phyloP scores from a whole-genome alignment of 331 rosid genomes.

The Acacia pycnantha region DNA sequence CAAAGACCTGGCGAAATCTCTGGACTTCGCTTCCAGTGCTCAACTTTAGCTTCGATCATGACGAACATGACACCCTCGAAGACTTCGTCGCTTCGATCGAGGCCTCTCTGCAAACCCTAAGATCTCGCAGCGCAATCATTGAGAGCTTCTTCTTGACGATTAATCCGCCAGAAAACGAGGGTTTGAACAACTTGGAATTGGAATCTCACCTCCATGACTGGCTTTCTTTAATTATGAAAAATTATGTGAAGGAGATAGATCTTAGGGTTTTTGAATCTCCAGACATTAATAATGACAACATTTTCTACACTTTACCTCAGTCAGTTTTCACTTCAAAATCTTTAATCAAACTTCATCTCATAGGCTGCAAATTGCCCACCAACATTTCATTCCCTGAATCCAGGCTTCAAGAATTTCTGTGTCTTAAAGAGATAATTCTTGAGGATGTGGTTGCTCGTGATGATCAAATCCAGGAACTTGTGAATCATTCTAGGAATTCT shows the following conservation, averaged over 20 bases:
- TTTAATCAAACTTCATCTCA: not conserved
- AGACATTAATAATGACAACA: not conserved
- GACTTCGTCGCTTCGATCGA: not conserved
- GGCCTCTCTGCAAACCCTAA: not conserved
- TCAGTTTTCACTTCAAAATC: not conserved
- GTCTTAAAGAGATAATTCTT: not conserved
- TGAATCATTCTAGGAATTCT: not conserved
- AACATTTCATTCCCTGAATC: not conserved
- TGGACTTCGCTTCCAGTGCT: slow-evolving; percentile 19
- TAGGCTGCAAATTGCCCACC: not conserved
- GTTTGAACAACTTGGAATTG: not conserved
- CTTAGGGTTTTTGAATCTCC: not conserved
- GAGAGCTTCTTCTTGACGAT: not conserved
- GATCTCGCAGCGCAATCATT: not conserved
- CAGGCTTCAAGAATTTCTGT: not conserved
- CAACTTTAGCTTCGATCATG: not conserved
- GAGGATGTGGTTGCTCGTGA: not conserved
- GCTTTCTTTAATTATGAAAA: slow-evolving; percentile 2
- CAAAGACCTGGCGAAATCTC: slow-evolving; percentile 2
- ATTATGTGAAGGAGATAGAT: not conserved
- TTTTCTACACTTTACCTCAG: not conserved
- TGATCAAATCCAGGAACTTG: not conserved
- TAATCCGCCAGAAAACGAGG: not conserved
- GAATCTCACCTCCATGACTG: not conserved
- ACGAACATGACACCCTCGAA: not conserved